Evolutionary conservation across 1,139 yeast species (phyloP).

Genomic region (Diutina mesorugosa): DNA sequence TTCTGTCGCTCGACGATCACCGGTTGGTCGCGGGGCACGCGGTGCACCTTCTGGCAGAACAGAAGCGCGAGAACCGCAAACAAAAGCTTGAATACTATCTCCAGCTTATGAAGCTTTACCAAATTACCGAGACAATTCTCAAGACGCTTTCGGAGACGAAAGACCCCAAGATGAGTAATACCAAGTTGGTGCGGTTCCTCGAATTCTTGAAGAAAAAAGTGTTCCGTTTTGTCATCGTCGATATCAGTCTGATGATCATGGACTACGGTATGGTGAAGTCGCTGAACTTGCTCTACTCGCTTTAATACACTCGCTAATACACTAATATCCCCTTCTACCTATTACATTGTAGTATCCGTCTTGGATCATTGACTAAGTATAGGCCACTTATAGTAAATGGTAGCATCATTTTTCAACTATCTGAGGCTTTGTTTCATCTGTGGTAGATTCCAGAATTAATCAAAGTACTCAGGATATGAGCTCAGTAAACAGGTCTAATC

Average conservation of each 20-base stretch:
- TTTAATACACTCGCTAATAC: background rate
- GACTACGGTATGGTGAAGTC: constrained; percentile 13
- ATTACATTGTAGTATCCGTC: no score
- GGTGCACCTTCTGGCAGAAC: constrained; percentile 7
- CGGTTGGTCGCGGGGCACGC: constrained; percentile 4
- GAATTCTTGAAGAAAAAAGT: constrained; percentile 26
- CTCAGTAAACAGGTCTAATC: no score
- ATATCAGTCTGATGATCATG: constrained; percentile 24
- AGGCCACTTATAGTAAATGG: no score
- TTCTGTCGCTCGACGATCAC: constrained; percentile 10
- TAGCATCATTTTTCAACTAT: no score
- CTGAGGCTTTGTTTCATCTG: no score
- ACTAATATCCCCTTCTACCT: background rate
- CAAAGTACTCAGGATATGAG: no score
- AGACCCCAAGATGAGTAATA: constrained; percentile 7
- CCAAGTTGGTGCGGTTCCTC: constrained; percentile 16
- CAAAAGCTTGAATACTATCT: constrained; percentile 25
- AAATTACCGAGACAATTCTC: background rate
- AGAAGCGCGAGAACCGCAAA: constrained; percentile 20
- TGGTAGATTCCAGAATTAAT: no score
- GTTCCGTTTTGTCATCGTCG: constrained; percentile 26
- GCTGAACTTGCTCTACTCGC: constrained; percentile 5
- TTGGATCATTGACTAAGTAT: no score
- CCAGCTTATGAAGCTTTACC: constrained; percentile 9
- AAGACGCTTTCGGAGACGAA: constrained; percentile 7